Conservation (phyloP, 768 basidiomycete genomes). For the Pulveroboletus sp. region DNA sequence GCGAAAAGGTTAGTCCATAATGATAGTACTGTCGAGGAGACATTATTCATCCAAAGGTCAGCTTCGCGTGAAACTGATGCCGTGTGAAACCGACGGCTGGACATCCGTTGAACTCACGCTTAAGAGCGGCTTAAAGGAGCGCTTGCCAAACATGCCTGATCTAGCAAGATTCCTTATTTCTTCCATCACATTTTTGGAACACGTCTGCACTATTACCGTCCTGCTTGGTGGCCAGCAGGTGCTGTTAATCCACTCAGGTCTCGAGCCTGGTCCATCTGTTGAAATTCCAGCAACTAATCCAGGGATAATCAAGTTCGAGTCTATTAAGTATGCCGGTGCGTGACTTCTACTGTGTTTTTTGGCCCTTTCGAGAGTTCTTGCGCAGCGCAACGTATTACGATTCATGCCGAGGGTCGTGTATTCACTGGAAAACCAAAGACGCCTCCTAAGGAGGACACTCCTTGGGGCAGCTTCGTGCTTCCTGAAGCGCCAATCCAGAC, state of each 20-base stretch:
- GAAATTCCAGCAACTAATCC: not conserved
- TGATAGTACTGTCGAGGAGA: not conserved
- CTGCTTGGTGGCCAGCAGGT: not conserved
- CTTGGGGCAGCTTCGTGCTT: not conserved
- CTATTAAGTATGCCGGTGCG: not conserved
- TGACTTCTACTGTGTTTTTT: not conserved
- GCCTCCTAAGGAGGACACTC: not conserved
- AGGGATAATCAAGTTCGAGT: not conserved
- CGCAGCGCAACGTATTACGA: not conserved
- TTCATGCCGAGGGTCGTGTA: not conserved
- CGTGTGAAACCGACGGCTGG: constrained; percentile 4
- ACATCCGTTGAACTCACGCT: not conserved
- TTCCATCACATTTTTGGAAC: constrained; percentile 46
- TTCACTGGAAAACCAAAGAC: not conserved
- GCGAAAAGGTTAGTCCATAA: not conserved
- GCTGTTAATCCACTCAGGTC: not conserved
- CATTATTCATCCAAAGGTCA: constrained; percentile 16
- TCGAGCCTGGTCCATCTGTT: not conserved
- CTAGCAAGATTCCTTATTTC: constrained; percentile 46
- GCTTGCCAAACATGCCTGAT: constrained; percentile 43
- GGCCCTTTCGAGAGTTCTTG: not conserved
- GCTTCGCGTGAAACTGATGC: constrained; percentile 31
- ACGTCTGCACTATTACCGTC: constrained; percentile 24
- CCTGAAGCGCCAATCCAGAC: not conserved
- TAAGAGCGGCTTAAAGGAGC: constrained; percentile 33